Percentiles rank a stretch among this genome's conserved stretches.
Conservation (phyloP, 2,329 filamentous ascomycete species). For the Pyrenophora seminiperda region DNA sequence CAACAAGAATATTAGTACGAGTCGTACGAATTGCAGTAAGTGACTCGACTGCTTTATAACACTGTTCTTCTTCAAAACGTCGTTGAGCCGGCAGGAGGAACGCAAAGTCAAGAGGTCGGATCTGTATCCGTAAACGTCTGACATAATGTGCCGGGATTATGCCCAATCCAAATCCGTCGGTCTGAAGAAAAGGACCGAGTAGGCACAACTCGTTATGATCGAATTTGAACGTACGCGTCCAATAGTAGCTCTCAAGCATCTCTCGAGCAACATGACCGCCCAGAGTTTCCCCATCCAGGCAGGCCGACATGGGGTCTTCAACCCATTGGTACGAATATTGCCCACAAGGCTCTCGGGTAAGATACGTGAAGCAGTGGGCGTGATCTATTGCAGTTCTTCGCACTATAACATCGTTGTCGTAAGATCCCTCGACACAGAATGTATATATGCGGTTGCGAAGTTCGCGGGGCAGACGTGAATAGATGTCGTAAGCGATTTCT, state of each 20-base stretch:
- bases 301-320: slow-evolving; percentile 19
- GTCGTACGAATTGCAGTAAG: slow-evolving; percentile 9
- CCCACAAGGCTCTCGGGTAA: slow-evolving; percentile 20
- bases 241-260: slow-evolving; percentile 27
- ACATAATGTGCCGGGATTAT: slow-evolving; percentile 18
- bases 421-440: slow-evolving; percentile 22
- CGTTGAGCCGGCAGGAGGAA: slow-evolving; percentile 11
- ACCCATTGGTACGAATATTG: slow-evolving; percentile 25
- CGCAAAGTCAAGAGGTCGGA: slow-evolving; percentile 17
- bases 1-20: slow-evolving; percentile 11
- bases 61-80: slow-evolving; percentile 9
- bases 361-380: slow-evolving; percentile 6
- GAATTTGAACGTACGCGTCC: slow-evolving; percentile 28
- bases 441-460: slow-evolving; percentile 27
- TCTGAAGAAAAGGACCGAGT: slow-evolving; percentile 18
- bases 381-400: slow-evolving; percentile 9
- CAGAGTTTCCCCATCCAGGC: slow-evolving; percentile 2
- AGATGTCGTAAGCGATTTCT: slow-evolving; percentile 5
- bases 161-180: slow-evolving; percentile 15
- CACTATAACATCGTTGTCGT: slow-evolving; percentile 30
- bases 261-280: slow-evolving; percentile 16
- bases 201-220: slow-evolving; percentile 21
- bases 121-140: slow-evolving; percentile 19
- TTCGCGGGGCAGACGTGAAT: slow-evolving; percentile 24
- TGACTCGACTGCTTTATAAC: slow-evolving; percentile 6